Base-by-base conservation (phyloP, 1,139 yeast species). In the Sugiyamaella paludigena region DNA sequence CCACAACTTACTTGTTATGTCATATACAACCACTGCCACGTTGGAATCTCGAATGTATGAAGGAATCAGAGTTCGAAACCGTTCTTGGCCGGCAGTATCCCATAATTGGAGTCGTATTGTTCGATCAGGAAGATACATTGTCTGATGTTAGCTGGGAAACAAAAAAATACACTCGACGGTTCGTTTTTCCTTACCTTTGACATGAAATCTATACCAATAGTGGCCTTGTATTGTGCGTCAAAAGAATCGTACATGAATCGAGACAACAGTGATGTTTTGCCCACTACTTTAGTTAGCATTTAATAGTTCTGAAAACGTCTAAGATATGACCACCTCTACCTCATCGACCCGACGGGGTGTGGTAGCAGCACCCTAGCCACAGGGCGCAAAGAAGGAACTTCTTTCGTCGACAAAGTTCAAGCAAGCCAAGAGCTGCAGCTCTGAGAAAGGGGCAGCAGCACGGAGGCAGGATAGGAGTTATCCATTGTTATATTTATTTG, bases 41-140 rank as follows among this genome's bases (percentile, higher is more conserved):
- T 89, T 89, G n/a, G 95, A 84, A 68, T 92, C 98, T 58, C 98
- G 79, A 51, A 92, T 92, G 64, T 92, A 92, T 11, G 95, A 84
- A 2, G 98, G 98, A 57, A 92, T 89, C 60, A 92, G 74, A 5
- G 96, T 91, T 60, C 98, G 76, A 75, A 92, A 92, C 59, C 98
- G 76, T 70, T 92, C 98, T 73, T 92, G 98, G 29, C 98, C 98
- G 2, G 98, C 98, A 38, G 98, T 92, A 66, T 92, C 98, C 98
- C 98, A 92, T 49, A 92, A 87, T 64, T 81, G 86, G 50, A 82
- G 68, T 56, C 86, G 73, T 30, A 81, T 81, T 2, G 89, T 84
- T 52, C 84, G 81, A 63, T 84, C 89, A 52, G 85, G 87, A 36
- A 84, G 69, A 62, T 84, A 84, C 87, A 83, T 84, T 34, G 87